These are phyloP conservation scores for Xylaria sp. DNA, from an alignment of 2,329 filamentous ascomycete genomes.

Conservation along the genomic window DNA sequence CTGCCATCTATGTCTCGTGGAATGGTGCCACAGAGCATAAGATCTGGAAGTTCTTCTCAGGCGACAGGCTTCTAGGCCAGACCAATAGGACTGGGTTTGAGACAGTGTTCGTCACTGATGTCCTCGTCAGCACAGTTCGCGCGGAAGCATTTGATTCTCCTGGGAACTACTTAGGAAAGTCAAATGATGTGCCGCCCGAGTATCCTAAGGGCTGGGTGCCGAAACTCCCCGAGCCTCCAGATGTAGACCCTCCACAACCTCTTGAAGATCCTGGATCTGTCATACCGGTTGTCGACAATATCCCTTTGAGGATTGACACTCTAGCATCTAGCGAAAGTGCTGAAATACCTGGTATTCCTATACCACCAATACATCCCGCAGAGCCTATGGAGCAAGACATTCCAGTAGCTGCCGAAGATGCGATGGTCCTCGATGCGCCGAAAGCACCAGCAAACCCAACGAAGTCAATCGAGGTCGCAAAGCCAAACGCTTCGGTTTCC, in stretches of 20 bases:
- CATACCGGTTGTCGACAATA: not conserved
- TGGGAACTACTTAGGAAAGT: conserved; percentile 21
- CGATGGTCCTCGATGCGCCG: not conserved
- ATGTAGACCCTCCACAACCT: not conserved
- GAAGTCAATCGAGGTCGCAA: not conserved
- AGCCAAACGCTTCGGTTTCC: not conserved
- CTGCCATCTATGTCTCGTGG: conserved; percentile 27
- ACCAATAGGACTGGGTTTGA: conserved; percentile 26
- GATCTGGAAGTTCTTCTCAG: conserved; percentile 24
- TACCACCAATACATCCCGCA: not conserved
- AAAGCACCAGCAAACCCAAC: not conserved
- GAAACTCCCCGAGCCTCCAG: not conserved
- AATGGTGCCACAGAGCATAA: conserved; percentile 28
- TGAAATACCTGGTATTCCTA: not conserved
- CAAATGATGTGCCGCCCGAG: conserved; percentile 11
- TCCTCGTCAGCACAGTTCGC: not conserved
- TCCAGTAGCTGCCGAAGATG: not conserved
- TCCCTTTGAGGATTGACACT: not conserved
- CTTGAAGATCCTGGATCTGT: not conserved
- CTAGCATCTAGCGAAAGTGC: not conserved
- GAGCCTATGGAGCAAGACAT: not conserved
- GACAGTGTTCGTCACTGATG: conserved; percentile 24
- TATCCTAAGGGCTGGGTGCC: conserved; percentile 20
- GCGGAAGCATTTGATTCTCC: conserved; percentile 19
- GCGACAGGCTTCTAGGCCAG: conserved; percentile 17